These are phyloP conservation scores for Magnaporthiopsis rhizophila DNA, from an alignment of 2,329 filamentous ascomycete species.

Conservation along the genomic window DNA sequence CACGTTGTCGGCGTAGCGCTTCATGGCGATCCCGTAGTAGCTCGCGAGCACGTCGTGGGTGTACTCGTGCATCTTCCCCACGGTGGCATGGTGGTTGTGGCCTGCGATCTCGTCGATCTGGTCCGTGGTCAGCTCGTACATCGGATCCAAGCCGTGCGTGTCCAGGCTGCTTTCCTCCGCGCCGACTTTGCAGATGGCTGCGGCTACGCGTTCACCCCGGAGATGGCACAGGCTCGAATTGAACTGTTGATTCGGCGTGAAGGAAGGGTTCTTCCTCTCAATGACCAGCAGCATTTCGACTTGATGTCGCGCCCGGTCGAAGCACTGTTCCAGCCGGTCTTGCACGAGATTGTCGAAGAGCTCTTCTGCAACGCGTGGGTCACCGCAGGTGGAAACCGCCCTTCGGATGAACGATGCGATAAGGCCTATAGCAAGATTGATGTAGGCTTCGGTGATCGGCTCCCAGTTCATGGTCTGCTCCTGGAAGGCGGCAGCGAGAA, in stretches of 20 bases:
- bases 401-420: conserved; percentile 41
- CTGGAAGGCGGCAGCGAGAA: conserved; percentile 34
- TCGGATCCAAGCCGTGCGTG: background rate
- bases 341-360: conserved; percentile 34
- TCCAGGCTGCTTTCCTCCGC: too few species aligned
- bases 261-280: conserved; percentile 35
- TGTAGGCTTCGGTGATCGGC: conserved; percentile 37
- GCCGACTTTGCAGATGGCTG: conserved; percentile 3
- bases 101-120: conserved; percentile 1
- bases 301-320: conserved; percentile 39
- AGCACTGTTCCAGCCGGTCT: conserved; percentile 35
- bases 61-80: conserved; percentile 26
- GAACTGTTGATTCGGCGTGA: conserved; percentile 47
- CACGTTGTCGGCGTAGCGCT: conserved; percentile 55
- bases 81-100: conserved; percentile 7
- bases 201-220: conserved; percentile 16
- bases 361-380: conserved; percentile 29
- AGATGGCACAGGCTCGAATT: conserved; percentile 26
- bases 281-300: conserved; percentile 39
- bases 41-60: conserved; percentile 51
- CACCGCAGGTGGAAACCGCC: conserved; percentile 36
- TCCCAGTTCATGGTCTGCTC: conserved; percentile 47
- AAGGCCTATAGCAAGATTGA: conserved; percentile 18
- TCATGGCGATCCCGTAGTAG: conserved; percentile 54
- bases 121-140: conserved; percentile 1